Evolutionary conservation across 2,329 filamentous ascomycete genomes (phyloP).

Genomic region (Penicillium sp.): DNA sequence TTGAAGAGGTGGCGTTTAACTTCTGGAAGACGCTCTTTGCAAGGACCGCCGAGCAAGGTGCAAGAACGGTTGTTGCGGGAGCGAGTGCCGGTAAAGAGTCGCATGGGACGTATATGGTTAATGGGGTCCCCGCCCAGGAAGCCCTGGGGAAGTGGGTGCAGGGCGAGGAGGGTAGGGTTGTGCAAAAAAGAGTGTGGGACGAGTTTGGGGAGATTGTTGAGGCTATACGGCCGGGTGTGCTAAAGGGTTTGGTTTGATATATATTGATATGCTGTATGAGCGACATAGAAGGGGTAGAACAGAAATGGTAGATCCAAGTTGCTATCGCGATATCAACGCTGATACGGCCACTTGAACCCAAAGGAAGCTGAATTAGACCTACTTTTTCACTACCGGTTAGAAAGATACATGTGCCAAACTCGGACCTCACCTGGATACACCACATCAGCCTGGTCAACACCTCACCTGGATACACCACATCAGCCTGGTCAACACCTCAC

Average conservation of each 20-base stretch:
- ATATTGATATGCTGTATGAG: background rate
- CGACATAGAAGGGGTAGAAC: no score
- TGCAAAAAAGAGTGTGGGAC: conserved; percentile 49
- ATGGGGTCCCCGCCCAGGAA: conserved; percentile 35
- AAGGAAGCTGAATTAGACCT: no score
- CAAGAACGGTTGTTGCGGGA: conserved; percentile 50
- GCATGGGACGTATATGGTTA: conserved; percentile 54
- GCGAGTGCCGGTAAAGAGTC: conserved; percentile 45
- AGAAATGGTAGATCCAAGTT: no score
- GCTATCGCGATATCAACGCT: no score
- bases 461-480: no score
- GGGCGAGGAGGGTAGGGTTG: conserved; percentile 44
- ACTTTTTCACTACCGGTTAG: background rate
- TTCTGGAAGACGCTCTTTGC: conserved; percentile 39
- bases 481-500: no score
- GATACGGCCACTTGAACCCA: no score
- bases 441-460: no score
- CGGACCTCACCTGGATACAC: no score
- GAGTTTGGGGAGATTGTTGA: conserved; percentile 52
- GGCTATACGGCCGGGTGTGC: conserved; percentile 46
- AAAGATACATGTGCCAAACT: no score
- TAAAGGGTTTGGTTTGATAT: conserved; percentile 14
- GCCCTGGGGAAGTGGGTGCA: conserved; percentile 43
- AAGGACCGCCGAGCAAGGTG: conserved; percentile 54
- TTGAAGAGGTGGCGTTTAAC: conserved; percentile 13